phyloP scores from a whole-genome alignment of 495 filamentous ascomycete species.

The Neurospora sublineolata region DNA sequence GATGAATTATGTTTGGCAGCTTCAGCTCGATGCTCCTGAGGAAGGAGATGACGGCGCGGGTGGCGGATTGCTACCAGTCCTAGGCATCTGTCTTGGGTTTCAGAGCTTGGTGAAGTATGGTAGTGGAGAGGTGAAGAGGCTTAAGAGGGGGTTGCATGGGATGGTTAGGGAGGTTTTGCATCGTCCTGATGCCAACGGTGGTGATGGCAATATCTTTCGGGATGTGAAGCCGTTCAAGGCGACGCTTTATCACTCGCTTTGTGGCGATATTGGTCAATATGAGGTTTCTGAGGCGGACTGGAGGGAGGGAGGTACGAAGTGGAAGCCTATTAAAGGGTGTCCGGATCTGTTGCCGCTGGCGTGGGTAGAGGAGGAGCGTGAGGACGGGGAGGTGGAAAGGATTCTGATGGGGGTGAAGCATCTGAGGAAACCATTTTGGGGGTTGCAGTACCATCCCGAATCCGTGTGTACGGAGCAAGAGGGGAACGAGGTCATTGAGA shows the following conservation, averaged over 20 bases:
- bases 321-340: slow-evolving; percentile 13
- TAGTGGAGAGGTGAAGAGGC: slow-evolving; percentile 51
- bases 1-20: slow-evolving; percentile 64
- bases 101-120: slow-evolving; percentile 65
- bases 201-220: slow-evolving; percentile 29
- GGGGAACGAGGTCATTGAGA: slow-evolving; percentile 53
- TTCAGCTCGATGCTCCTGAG: slow-evolving; percentile 39
- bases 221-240: slow-evolving; percentile 50
- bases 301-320: slow-evolving; percentile 16
- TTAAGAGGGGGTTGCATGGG: slow-evolving; percentile 66
- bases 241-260: slow-evolving; percentile 81
- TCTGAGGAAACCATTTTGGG: slow-evolving; percentile 67
- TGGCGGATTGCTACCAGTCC: slow-evolving; percentile 46
- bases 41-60: slow-evolving; percentile 18
- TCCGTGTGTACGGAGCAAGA: slow-evolving; percentile 74
- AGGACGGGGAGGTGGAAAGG: slow-evolving; percentile 29
- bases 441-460: slow-evolving; percentile 89
- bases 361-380: slow-evolving; percentile 46
- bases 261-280: slow-evolving; percentile 44
- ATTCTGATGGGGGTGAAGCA: slow-evolving; percentile 75
- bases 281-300: slow-evolving; percentile 20
- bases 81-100: slow-evolving; percentile 89
- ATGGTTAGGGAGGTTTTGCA: slow-evolving; percentile 57
- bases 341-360: slow-evolving; percentile 49
- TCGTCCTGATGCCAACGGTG: slow-evolving; percentile 4